Evolutionary conservation across 2,329 filamentous ascomycete species (phyloP).

Genomic region (Pyrenophora teres): DNA sequence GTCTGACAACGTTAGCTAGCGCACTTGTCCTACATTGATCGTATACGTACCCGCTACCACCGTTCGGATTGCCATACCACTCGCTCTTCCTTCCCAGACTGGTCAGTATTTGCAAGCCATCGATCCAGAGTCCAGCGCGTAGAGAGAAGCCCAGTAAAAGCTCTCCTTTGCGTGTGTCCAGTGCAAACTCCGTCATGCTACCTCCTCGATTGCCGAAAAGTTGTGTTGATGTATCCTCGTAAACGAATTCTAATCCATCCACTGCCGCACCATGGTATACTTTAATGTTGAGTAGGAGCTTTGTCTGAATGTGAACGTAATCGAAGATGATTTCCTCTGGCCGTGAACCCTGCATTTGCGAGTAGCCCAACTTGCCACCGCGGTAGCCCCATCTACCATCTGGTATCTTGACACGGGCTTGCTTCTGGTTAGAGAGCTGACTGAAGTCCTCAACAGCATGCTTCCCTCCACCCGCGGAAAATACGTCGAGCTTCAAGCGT

Average conservation of each 20-base stretch:
- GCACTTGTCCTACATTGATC: constrained; percentile 10
- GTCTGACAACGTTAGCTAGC: constrained; percentile 58
- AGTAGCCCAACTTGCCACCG: constrained; percentile 74
- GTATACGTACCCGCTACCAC: constrained; percentile 78
- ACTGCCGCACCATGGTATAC: constrained; percentile 78
- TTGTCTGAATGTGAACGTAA: constrained; percentile 65
- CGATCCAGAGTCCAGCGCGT: constrained; percentile 79
- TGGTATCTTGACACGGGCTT: constrained; percentile 73
- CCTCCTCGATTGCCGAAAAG: constrained; percentile 83
- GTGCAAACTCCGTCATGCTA: constrained; percentile 72
- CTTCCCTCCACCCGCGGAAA: constrained; percentile 74
- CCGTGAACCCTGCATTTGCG: constrained; percentile 70
- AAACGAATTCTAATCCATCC: constrained; percentile 89
- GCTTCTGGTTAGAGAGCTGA: constrained; percentile 67
- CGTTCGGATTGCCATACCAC: constrained; percentile 78
- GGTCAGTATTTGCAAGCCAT: constrained; percentile 87
- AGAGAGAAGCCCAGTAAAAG: constrained; percentile 85
- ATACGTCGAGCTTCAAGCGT: constrained; percentile 72
- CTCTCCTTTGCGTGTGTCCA: constrained; percentile 85
- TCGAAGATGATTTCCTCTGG: constrained; percentile 76
- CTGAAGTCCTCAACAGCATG: constrained; percentile 79
- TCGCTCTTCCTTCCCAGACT: constrained; percentile 84
- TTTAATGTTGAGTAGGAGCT: constrained; percentile 74
- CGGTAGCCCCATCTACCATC: constrained; percentile 76
- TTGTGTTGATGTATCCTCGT: constrained; percentile 83